Evolutionary conservation across 2,329 filamentous ascomycete genomes (phyloP), one percentile per base, ranked within the genome.

Genomic region (Pochonia chlamydosporia): DNA sequence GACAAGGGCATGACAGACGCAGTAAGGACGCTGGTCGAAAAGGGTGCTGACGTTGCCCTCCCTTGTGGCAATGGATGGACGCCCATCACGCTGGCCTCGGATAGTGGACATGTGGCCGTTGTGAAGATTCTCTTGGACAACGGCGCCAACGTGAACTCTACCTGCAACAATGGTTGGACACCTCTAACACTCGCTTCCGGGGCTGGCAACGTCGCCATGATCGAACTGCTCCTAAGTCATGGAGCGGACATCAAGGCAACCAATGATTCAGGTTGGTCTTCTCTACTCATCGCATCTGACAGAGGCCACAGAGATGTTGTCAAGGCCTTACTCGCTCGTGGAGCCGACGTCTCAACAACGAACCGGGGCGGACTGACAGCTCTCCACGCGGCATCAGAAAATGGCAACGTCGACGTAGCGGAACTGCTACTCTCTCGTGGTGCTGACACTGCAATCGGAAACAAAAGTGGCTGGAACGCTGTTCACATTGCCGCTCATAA

Each of bases 21-120:
- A 4, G 49, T 49, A 14, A 35, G 23, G 16, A 28, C 10, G 33
- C 41, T 50, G 18, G 16, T 47, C 9, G 23, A 21, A 24, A 45
- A 43, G 23, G 41, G 42, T 18, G 45, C 41, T 20, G 45, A 50
- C 24, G 31, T 49, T 24, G 25, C 41, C 13, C 44, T 48, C 7
- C 20, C 28, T n/a, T 40, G 44, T n/a, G 45, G 36, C 6, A 44
- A 47, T 25, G 48, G 48, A 23, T 47, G 40, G 43, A 49, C 44
- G 4, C 33, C 48, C 5, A 36, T 49, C 14, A 43, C 24, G 11
- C 26, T 49, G 30, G 45, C 42, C 4, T 41, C 44, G 5, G 42
- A 47, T 30, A 48, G 37, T 31, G 49, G 45, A 6, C 28, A 42
- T 11, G 37, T 39, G 14, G 41, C 41, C 6, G 37, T 53, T 18